A percentile compares a stretch with the other conserved stretches of the same genome.
phyloP scores from a whole-genome alignment of 1,284 basidiomycete genomes.

The Leccinum solheimii region DNA sequence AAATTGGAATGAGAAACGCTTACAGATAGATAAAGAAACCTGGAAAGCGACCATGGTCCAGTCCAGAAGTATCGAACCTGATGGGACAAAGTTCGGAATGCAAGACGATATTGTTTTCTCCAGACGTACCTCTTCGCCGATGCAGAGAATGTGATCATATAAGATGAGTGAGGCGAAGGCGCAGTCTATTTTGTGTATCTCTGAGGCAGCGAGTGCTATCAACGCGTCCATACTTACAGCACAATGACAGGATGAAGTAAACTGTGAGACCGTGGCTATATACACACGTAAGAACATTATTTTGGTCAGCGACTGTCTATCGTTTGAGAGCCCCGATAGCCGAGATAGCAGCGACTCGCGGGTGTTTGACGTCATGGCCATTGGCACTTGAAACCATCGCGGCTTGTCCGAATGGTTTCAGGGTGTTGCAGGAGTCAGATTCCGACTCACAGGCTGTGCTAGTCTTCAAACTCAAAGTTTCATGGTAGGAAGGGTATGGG shows the following conservation, averaged over 20 bases:
- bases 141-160: conserved; percentile 11
- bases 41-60: conserved; percentile 10
- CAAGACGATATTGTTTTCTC: background rate
- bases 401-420: background rate
- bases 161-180: conserved; percentile 6
- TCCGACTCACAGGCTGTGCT: background rate
- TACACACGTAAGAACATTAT: background rate
- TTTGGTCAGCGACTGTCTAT: background rate
- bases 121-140: conserved; percentile 12
- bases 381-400: background rate
- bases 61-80: conserved; percentile 17
- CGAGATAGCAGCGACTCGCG: background rate
- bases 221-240: background rate
- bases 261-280: background rate
- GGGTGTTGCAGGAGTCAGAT: background rate
- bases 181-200: background rate
- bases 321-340: background rate
- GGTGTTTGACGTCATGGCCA: background rate
- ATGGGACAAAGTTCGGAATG: background rate
- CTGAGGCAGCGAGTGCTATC: background rate
- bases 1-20: background rate
- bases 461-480: background rate
- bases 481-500: no score
- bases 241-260: background rate
- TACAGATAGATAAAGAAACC: conserved; percentile 10